These are phyloP conservation scores for Prunus dulcis DNA, from an alignment of 306 rosid genomes.

Conservation along the genomic window DNA sequence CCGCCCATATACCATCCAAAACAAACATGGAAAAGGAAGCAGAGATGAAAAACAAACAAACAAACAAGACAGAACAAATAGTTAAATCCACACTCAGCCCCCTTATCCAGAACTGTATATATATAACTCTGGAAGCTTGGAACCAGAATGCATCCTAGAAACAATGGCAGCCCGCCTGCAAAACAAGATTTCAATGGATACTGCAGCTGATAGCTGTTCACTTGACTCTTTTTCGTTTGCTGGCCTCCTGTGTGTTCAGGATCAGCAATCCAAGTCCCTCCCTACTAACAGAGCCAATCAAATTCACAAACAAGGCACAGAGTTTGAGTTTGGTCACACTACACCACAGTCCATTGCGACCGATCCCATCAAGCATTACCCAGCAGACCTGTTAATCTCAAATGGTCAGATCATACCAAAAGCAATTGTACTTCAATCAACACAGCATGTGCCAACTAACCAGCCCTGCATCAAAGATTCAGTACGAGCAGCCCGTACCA, in stretches of 20 bases:
- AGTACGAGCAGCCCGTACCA: slow-evolving; percentile 24
- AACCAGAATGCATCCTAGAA: slow-evolving; percentile 20
- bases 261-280: slow-evolving; percentile 39
- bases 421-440: slow-evolving; percentile 31
- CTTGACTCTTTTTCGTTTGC: slow-evolving; percentile 61
- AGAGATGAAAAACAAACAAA: not conserved
- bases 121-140: slow-evolving; percentile 17
- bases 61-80: slow-evolving; percentile 21
- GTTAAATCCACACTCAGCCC: slow-evolving; percentile 5
- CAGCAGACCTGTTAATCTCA: slow-evolving; percentile 49
- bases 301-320: slow-evolving; percentile 34
- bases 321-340: slow-evolving; percentile 44
- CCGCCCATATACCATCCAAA: slow-evolving; percentile 17
- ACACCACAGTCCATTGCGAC: slow-evolving; percentile 31
- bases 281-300: slow-evolving; percentile 20
- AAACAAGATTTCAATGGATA: slow-evolving; percentile 30
- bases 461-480: slow-evolving; percentile 22
- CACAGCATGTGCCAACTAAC: slow-evolving; percentile 18
- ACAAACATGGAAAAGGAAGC: not conserved
- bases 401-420: slow-evolving; percentile 44
- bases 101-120: slow-evolving; percentile 13
- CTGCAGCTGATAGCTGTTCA: slow-evolving; percentile 34
- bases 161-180: slow-evolving; percentile 41
- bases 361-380: slow-evolving; percentile 36
- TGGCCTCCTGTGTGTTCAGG: slow-evolving; percentile 50